Base-by-base conservation (phyloP, 371 early-diverging fungal genomes). In the Entomophthora muscae region DNA sequence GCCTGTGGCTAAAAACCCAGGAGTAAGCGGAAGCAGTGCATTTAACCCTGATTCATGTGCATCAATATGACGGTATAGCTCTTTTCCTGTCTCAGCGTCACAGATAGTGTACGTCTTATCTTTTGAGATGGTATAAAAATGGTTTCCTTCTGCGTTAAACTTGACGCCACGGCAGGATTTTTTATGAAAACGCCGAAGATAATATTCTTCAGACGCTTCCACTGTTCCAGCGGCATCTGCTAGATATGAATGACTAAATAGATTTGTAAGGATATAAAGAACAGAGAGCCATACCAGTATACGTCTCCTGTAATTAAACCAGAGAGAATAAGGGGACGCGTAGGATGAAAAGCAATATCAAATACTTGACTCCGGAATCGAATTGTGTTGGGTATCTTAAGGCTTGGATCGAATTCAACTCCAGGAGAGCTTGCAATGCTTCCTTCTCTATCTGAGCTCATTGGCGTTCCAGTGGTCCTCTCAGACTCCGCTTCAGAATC, bases 231-330 rank as follows among this genome's bases (percentile, higher is more conserved):
- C 5, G 17, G 42, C 42, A 42, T 42, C 42, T 42, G 42, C 5
- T 10, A 42, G 10, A 42, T 42, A 42, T 10, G 42, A 42, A 17
- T 42, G 42, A 17, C 42, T 42, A 42, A 42, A 17, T 10, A 42
- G 17, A 17, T 42, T 10, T 10, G 42, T 17, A 5, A 42, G 17
- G 5, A 42, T 42, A 5, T 17, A 42, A 17, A 17, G 17, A 10
- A 42, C 5, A 5, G 17, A 42, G 42, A 42, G 42, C 17, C 42
- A 59, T 76, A 86, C 89, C 87, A 87, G 52, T 78, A 70, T 24
- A 91, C 73, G 42, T 81, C 76, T 24, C 92, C 92, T n/a, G 79
- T 82, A 61, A 91, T 83, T 60, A 86, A 69, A 24, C 87, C 86
- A 0, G 85, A 74, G n/a, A 81, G 83, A 13, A 90, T 72, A 52